phyloP scores from a whole-genome alignment of 352 stramenopile genomes.

The Globisporangium middletonii region DNA sequence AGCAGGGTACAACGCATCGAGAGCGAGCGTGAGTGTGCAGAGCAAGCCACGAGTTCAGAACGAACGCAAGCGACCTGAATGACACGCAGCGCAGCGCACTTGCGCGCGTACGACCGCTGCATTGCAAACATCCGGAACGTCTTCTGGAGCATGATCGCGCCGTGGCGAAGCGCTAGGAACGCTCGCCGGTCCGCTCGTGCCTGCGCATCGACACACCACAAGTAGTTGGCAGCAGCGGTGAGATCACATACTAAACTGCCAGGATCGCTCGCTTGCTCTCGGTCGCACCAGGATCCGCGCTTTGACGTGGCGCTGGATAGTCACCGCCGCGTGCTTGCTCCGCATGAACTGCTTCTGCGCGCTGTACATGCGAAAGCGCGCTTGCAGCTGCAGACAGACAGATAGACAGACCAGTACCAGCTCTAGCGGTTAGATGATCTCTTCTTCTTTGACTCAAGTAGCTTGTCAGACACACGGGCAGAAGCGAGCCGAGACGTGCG shows the following conservation, averaged over 20 bases:
- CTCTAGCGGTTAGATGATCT: not conserved
- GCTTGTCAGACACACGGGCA: not conserved
- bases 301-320: slow-evolving; percentile 50
- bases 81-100: slow-evolving; percentile 20
- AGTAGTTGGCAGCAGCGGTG: not conserved
- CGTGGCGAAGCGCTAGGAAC: slow-evolving; percentile 24
- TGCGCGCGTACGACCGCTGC: slow-evolving; percentile 19
- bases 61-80: slow-evolving; percentile 18
- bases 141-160: slow-evolving; percentile 40
- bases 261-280: not conserved
- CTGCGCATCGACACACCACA: slow-evolving; percentile 5
- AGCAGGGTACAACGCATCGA: not conserved
- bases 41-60: not conserved
- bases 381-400: slow-evolving; percentile 46
- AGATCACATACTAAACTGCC: not conserved
- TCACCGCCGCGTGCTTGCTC: slow-evolving; percentile 26
- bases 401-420: not conserved
- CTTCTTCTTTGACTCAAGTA: too few species aligned
- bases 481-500: slow-evolving; percentile 19
- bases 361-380: slow-evolving; percentile 64
- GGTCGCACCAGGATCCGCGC: slow-evolving; percentile 42
- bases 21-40: not conserved
- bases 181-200: slow-evolving; percentile 21
- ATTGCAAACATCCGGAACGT: slow-evolving; percentile 28
- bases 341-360: slow-evolving; percentile 41